Base-by-base conservation (phyloP, 768 basidiomycete genomes). In the Atractiella rhizophila region DNA sequence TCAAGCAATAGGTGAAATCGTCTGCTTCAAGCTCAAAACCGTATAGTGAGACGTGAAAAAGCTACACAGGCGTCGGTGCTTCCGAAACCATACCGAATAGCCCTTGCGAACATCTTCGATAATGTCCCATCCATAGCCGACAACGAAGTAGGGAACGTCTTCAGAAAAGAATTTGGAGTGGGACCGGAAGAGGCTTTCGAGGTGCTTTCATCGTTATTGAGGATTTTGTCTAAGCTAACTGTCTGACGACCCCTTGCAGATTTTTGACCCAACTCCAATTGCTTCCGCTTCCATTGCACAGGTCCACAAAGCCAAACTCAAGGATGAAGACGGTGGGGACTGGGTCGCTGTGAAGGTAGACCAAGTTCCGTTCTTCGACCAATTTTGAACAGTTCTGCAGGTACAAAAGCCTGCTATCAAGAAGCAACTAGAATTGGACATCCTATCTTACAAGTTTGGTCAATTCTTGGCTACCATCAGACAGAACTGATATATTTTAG, bases 261-360 rank as follows among this genome's bases (percentile, higher is more conserved):
- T 67, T 10, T 88, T 91, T 45, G 76, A 82, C 40, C 66, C 72
- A 46, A 54, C 66, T 2, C 74, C 85, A 0, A 62, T 79, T 1
- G 85, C 85, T 0, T 80, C 76, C 46, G 86, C 86, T 2, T 79
- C 77, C 50, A 75, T 94, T 43, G 85, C 85, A 0, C 86, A 91
- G 55, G 86, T 91, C 0, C 85, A 91, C 54, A 66, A 67, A 33
- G 86, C 86, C 4, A 63, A 58, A n/a, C 54, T 74, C 30, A 50
- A 40, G 44, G 53, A 43, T 51, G 28, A 39, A 37, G 36, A 40
- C 32, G 46, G 47, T 51, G 45, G 46, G 43, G 62, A 67, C 27
- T 75, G 74, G 69, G 83, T 94, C 2, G 86, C 85, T 0, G 85
- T 94, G 46, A 94, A 94, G 61, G 65, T n/a, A n/a, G n/a, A n/a